Evolutionary conservation across 768 basidiomycete species (phyloP).

Genomic region (Naematelia aurantialba): DNA sequence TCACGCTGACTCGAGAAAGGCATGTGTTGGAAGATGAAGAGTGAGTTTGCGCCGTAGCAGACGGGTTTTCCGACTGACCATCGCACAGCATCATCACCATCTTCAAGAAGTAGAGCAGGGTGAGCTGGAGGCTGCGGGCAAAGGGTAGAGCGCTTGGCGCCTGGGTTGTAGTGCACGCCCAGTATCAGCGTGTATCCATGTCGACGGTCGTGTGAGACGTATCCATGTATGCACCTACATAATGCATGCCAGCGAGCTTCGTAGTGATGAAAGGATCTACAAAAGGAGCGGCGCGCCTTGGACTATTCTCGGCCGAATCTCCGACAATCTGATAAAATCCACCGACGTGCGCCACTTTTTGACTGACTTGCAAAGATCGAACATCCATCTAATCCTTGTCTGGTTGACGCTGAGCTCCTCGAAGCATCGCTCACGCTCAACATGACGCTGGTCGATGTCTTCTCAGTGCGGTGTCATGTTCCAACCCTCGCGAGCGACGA

Average conservation of each 20-base stretch:
- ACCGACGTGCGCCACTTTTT: not conserved
- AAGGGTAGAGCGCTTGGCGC: not conserved
- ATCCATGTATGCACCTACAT: not conserved
- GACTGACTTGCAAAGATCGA: not conserved
- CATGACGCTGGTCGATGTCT: not conserved
- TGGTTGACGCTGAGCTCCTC: too few relatives aligned
- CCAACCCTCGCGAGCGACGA: not conserved
- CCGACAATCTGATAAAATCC: not conserved
- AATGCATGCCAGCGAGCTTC: not conserved
- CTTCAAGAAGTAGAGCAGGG: slow-evolving; percentile 49
- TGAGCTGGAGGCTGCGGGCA: not conserved
- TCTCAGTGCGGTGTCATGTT: not conserved
- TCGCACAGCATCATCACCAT: slow-evolving; percentile 46
- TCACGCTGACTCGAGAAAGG: slow-evolving; percentile 10
- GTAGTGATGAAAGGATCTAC: not conserved
- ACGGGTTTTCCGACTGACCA: not conserved
- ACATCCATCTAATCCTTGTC: too few relatives aligned
- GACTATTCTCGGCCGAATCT: not conserved
- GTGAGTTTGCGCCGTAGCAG: slow-evolving; percentile 18
- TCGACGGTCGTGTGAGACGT: not conserved
- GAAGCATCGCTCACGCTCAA: too few relatives aligned
- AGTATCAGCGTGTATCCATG: not conserved
- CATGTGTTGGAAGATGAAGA: slow-evolving; percentile 50
- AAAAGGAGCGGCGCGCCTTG: not conserved
- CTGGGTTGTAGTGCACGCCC: not conserved